A percentile compares a stretch with the other conserved stretches of the same genome.
Evolutionary conservation across 1,139 yeast species (phyloP).

Genomic region (Yamadazyma trypodendri): DNA sequence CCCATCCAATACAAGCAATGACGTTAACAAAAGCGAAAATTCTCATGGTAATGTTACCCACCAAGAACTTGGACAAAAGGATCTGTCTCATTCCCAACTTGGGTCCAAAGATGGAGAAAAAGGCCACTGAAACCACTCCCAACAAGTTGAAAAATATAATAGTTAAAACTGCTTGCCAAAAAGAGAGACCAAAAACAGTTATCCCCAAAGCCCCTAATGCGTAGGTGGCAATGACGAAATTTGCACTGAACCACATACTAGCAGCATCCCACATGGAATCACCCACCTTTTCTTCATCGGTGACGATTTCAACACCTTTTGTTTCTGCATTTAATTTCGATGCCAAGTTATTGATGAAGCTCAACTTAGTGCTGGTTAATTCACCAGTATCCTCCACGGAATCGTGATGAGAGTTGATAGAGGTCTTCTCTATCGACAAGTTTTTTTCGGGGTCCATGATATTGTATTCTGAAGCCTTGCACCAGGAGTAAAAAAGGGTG

Average conservation of each 20-base stretch:
- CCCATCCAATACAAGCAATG: slow-evolving; percentile 93
- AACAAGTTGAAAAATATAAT: slow-evolving; percentile 71
- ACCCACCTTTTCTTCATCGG: slow-evolving; percentile 67
- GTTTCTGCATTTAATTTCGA: slow-evolving; percentile 53
- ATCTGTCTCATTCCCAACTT: slow-evolving; percentile 86
- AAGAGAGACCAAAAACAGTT: slow-evolving; percentile 50
- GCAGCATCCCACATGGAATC: slow-evolving; percentile 66
- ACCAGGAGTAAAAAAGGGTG: background rate
- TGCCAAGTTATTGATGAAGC: slow-evolving; percentile 29
- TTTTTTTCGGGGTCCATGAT: slow-evolving; percentile 38
- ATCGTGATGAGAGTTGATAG: slow-evolving; percentile 35
- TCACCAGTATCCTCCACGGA: slow-evolving; percentile 30
- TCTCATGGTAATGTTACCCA: slow-evolving; percentile 75
- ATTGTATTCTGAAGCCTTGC: background rate
- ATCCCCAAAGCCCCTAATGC: slow-evolving; percentile 81
- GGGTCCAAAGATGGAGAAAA: slow-evolving; percentile 80
- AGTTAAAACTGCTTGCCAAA: slow-evolving; percentile 63
- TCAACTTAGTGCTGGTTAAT: slow-evolving; percentile 16
- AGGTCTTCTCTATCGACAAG: slow-evolving; percentile 79
- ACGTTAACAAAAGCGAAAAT: slow-evolving; percentile 76
- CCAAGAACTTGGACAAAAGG: slow-evolving; percentile 73
- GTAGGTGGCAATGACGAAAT: slow-evolving; percentile 81
- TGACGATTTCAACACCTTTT: slow-evolving; percentile 67
- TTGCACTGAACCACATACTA: slow-evolving; percentile 92
- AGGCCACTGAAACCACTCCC: slow-evolving; percentile 80